Base-by-base conservation (phyloP, 352 stramenopile genomes). In the Phytophthora capsici region DNA sequence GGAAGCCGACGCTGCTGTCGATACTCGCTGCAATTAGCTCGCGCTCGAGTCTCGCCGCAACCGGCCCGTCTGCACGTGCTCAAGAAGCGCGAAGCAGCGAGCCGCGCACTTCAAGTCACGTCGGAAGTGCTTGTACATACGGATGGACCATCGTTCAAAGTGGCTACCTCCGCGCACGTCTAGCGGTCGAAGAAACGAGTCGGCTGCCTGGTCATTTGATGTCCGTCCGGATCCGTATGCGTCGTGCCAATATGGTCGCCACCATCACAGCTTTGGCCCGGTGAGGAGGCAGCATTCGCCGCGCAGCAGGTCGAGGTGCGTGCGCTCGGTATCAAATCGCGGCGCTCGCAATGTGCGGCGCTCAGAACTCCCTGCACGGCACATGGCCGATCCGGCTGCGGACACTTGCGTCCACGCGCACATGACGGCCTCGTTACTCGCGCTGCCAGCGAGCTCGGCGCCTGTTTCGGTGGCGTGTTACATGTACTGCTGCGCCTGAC, bases 31-130 rank as follows among this genome's bases (percentile, higher is more conserved):
- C 49, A 46, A 59, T 59, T 59, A 59, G 52, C 52, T 59, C 46
- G 26, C 26, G 46, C n/a, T n/a, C n/a, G 10, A 20, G 28, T 32
- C 28, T 32, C 46, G 47, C 57, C 46, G 57, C 57, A 66, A 54
- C 20, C 54, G 61, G 13, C 36, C 53, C 37, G 52, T 38, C 45
- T 68, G 22, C 32, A 20, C 34, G 26, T 51, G 28, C 7, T 8
- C 28, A 32, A 32, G 28, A 32, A 23, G 16, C n/a, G 46, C 26
- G 26, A 40, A 44, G 8, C 47, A 41, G 37, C 59, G 26, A 43
- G 6, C 46, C 23, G 37, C 60, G 28, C 38, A 40, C 60, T 63
- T 68, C 60, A 63, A 57, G 60, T 68, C 60, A 44, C 60, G 52
- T 30, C 20, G 44, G 14, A 50, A 26, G 44, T 50, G 44, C 23